These are phyloP conservation scores for Epichloe sp. DNA, from an alignment of 2,329 filamentous ascomycete species.

Conservation along the genomic window DNA sequence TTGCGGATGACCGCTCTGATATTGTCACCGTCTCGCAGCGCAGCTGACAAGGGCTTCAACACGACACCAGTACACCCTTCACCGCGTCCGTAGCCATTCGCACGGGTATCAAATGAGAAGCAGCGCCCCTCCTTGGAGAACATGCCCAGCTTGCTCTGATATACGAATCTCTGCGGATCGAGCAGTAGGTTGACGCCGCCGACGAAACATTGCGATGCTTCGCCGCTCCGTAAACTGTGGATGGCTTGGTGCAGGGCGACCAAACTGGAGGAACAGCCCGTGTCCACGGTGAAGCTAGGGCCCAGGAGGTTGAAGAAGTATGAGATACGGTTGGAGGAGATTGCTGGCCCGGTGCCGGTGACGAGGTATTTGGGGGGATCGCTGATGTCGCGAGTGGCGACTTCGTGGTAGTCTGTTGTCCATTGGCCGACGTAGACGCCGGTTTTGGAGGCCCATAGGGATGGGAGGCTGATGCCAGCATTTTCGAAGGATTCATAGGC, in stretches of 20 bases:
- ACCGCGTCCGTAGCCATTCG: constrained; percentile 35
- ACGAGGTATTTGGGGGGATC: background rate
- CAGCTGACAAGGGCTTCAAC: constrained; percentile 28
- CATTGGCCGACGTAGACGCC: constrained; percentile 22
- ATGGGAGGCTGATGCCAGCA: constrained; percentile 20
- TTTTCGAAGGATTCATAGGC: constrained; percentile 17
- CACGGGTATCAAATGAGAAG: constrained; percentile 26
- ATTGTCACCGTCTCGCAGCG: constrained; percentile 24
- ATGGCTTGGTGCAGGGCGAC: constrained; percentile 32
- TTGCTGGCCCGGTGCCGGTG: constrained; percentile 1
- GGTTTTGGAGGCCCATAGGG: constrained; percentile 16
- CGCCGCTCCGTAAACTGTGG: background rate
- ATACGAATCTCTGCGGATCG: constrained; percentile 13
- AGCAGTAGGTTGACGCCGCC: constrained; percentile 15
- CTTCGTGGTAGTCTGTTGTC: background rate
- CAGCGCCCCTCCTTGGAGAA: constrained; percentile 13
- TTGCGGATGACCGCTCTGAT: constrained; percentile 25
- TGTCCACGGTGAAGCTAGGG: constrained; percentile 18
- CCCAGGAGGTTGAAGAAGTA: constrained; percentile 9
- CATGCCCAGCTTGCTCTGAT: constrained; percentile 13
- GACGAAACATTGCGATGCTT: constrained; percentile 11
- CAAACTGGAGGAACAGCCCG: constrained; percentile 35
- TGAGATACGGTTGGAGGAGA: constrained; percentile 7
- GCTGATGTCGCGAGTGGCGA: background rate
- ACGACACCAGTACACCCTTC: constrained; percentile 31